Evolutionary conservation across 2,329 filamentous ascomycete genomes (phyloP), one percentile per base, ranked within the genome.

Genomic region (Aspergillus transmontanensis): DNA sequence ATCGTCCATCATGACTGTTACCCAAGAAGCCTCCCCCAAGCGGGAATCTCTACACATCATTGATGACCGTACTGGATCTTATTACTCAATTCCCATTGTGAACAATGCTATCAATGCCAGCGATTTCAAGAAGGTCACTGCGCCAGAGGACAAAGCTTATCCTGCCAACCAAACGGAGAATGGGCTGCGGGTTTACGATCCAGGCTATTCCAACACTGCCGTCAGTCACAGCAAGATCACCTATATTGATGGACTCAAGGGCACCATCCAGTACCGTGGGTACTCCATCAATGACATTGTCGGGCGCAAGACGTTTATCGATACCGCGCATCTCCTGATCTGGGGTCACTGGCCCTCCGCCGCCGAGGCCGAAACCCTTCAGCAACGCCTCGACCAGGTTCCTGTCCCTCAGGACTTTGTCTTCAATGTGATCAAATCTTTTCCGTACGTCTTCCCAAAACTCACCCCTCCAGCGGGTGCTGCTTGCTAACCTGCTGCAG

Each of bases 241-340:
- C 4, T 59, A 59, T 19, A 53, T 59, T 10, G 57, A 59, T 43
- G 57, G 57, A 16, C 14, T 39, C 12, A 59, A 53, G 28, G 57
- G 57, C 9, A 51, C 21, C 6, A 57, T 57, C 36, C 81, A 82
- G 46, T 85, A 85, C 69, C 81, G 84, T 10, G 83, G 82, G 46
- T 84, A 85, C 68, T 80, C 81, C 9, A 84, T 85, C 63, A 78
- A 85, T 69, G 80, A 85, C 71, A 72, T 85, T 4, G 9, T 82
- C 83, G 26, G 80, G 80, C 70, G 81, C 12, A 26, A 81, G 68
- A 80, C 80, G 65, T 86, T 84, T 66, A 77, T 84, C 21, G 84
- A 86, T 69, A 77, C 78, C 1, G 81, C 81, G 0, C 84, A 80
- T 66, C 76, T 86, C 30, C 81, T 86, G 60, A 80, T 85, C 61